A percentile compares a stretch with the other conserved stretches of the same genome.
These are phyloP conservation scores for Lumnitzera racemosa DNA, from an alignment of 345 rosid genomes.

Conservation along the genomic window DNA sequence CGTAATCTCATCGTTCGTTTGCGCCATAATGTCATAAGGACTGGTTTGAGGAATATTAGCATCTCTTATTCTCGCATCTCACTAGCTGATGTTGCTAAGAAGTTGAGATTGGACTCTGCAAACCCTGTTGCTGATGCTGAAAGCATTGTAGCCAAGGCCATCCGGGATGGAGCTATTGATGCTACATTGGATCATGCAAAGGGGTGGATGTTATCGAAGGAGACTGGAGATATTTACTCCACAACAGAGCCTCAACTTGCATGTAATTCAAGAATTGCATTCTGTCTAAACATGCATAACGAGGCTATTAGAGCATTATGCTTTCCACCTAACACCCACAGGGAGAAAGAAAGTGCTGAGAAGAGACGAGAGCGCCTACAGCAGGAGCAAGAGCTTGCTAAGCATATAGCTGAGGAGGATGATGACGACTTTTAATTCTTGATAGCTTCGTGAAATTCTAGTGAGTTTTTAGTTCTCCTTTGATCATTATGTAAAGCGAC, in stretches of 20 bases:
- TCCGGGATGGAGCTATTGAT: constrained; percentile 71
- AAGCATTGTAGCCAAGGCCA: constrained; percentile 72
- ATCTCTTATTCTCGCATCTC: constrained; percentile 74
- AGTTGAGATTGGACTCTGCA: constrained; percentile 46
- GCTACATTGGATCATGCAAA: constrained; percentile 55
- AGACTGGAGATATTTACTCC: constrained; percentile 62
- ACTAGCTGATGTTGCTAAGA: constrained; percentile 57
- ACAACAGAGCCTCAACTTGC: constrained; percentile 70
- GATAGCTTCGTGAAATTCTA: neutral
- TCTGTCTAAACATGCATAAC: constrained; percentile 71
- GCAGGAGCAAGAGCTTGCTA: constrained; percentile 70
- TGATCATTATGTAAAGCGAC: too few species aligned
- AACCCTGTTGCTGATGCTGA: constrained; percentile 74
- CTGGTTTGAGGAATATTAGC: constrained; percentile 69
- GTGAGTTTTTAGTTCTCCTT: neutral
- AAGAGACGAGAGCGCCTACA: constrained; percentile 65
- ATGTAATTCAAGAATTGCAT: constrained; percentile 63
- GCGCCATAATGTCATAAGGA: constrained; percentile 69
- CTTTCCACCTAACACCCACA: constrained; percentile 53
- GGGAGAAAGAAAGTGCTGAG: constrained; percentile 64
- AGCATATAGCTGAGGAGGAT: constrained; percentile 72
- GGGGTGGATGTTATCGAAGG: constrained; percentile 64
- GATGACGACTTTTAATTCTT: constrained; percentile 47
- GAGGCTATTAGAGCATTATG: constrained; percentile 59
- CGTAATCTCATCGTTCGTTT: constrained; percentile 61